Evolutionary conservation across 2,329 filamentous ascomycete species (phyloP), one percentile per base, ranked within the genome.

Genomic region (Pseudogymnoascus sp.): DNA sequence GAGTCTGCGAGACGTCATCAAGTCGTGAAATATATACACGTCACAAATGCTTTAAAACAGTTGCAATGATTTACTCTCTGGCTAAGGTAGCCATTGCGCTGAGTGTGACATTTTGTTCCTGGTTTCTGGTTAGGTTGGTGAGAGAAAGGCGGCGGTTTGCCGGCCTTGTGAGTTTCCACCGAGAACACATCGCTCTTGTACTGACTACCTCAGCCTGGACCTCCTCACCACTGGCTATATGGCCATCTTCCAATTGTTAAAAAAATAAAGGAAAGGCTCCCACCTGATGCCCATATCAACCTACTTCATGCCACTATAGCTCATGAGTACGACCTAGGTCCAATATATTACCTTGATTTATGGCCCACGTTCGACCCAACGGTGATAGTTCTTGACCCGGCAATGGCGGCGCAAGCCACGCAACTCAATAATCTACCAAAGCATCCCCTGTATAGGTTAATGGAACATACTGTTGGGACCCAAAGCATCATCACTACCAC

Each of bases 341-440:
- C 64, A 2, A 39, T 66, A 6, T 68, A 61, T 59, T 67, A 66
- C 38, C 37, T 68, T 15, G 67, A 68, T 35, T n/a, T 66, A 7
- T 66, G 61, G 58, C 67, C 66, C 5, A 33, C 50, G 2, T 33
- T 57, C 8, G 25, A 25, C 8, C 39, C 67, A 6, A 38, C 60
- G 47, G 38, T 66, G 5, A 38, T 66, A 22, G 53, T 67, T 25
- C 60, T 53, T 3, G 61, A 66, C 30, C 66, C 66, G 1, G 60
- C 37, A 4, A 47, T 67, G 18, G 61, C 61, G 18, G 25, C 39
- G 1, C 61, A 66, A 37, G 60, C 61, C 14, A 62, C 57, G 2
- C 65, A 66, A 28, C 41, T 64, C 15, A 57, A 61, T 25, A 63
- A 60, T 37, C 58, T 65, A 2, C 58, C 41, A 6, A 66, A 66